Base-by-base conservation (phyloP, 176 grass and related monocot genomes). In the Rhipidocladum racemiflorum region DNA sequence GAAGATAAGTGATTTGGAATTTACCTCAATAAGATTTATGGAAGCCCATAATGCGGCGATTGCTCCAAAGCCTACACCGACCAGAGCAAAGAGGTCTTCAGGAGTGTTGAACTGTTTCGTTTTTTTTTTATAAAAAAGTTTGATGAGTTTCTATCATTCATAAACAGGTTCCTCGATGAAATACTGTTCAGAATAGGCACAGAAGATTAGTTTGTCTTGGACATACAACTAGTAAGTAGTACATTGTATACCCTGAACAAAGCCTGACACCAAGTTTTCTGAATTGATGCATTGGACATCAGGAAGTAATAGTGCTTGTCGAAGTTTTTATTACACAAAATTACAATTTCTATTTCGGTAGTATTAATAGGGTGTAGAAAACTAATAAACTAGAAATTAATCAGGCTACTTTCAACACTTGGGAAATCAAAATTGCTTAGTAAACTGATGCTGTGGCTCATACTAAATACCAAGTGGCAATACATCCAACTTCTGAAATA, bases 71-170 rank as follows among this genome's bases (percentile, higher is more conserved):
- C 82, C 92, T 50, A 98, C 66, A 63, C 96, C 96, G 59, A 69
- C 88, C 85, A 98, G 79, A 86, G 81, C 92, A 82, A 98, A 81
- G 13, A 81, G 77, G 87, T 98, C 90, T 93, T 95, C 92, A 54
- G 90, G 70, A 67, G 79, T 90, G 63, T 46, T 86, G 70, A 90
- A 81, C 96, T 98, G 88, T 78, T 75, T 55, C 7, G 24, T 29
- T 44, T 62, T 72, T 72, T 50, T 45, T 44, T 12, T 5, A 2
- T 1, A 29, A 20, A 28, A 68, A 44, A 49, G 45, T 48, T 55
- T 43, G 32, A 24, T 63, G 28, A 81, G n/a, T 56, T 46, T 28
- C 35, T 78, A 34, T 7, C 17, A 75, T 60, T 66, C 29, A 23
- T 27, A 72, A 81, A 36, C 6, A 25, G 44, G 40, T 39, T 42